These are phyloP conservation scores for Aspergillus nanangensis DNA, from an alignment of 495 filamentous ascomycete species.

Conservation along the genomic window DNA sequence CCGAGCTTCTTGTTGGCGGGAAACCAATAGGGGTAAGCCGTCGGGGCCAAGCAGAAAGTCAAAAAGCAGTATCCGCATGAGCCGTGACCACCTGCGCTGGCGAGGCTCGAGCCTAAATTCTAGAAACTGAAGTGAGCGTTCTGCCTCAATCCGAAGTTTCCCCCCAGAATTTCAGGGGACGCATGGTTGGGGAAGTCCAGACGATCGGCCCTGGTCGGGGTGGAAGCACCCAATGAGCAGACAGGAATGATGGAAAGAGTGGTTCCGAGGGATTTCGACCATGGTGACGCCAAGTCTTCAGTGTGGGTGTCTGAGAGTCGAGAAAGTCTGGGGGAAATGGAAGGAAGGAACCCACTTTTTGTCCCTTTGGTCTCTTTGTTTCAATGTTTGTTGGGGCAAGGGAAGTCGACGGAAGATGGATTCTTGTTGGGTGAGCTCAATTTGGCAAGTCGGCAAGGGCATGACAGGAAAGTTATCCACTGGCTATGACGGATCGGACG, in stretches of 20 bases:
- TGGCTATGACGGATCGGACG: conserved; percentile 2
- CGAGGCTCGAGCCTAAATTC: conserved; percentile 5
- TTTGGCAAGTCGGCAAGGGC: no score
- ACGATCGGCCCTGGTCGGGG: conserved; percentile 5
- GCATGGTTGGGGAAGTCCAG: conserved; percentile 10
- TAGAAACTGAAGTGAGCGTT: conserved; percentile 10
- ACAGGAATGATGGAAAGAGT: neutral
- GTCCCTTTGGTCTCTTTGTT: no score
- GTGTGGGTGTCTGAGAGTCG: neutral
- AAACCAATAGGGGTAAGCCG: neutral
- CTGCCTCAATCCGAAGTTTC: no score
- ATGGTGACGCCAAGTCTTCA: conserved; percentile 12
- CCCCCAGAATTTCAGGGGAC: conserved; percentile 5
- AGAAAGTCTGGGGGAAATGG: neutral
- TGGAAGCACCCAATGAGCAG: conserved; percentile 1
- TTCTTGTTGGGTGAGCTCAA: no score
- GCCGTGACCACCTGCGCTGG: neutral
- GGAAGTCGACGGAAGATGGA: no score
- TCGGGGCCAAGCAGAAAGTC: neutral
- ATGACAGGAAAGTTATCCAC: no score
- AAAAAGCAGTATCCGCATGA: neutral
- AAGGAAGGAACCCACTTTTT: no score
- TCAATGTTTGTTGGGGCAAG: no score
- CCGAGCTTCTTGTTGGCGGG: neutral
- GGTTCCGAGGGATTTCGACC: conserved; percentile 6